Percentiles rank a stretch among this genome's conserved stretches.
phyloP scores from a whole-genome alignment of 2,329 filamentous ascomycete species.

The Fusarium sp. region DNA sequence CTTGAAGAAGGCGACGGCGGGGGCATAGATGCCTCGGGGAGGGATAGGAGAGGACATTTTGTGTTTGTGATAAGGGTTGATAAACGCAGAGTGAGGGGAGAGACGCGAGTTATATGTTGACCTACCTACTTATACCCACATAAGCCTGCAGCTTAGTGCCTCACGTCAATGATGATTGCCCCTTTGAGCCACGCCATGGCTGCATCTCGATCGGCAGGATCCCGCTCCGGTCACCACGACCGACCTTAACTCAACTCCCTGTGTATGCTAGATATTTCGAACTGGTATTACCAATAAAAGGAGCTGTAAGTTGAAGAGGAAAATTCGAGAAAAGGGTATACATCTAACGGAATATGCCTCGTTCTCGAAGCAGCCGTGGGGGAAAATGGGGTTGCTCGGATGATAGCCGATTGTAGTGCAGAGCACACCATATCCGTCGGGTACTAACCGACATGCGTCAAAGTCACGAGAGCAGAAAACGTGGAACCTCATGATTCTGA shows the following conservation, averaged over 20 bases:
- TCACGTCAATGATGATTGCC: background rate
- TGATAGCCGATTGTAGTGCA: background rate
- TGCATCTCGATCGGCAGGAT: background rate
- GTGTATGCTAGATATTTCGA: too few relatives aligned
- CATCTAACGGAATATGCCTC: background rate
- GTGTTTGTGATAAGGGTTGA: background rate
- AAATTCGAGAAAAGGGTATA: background rate
- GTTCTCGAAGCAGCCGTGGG: background rate
- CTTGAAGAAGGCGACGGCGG: slow-evolving; percentile 72
- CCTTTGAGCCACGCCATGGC: background rate
- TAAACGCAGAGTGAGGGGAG: background rate
- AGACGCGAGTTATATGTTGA: background rate
- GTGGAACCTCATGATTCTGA: background rate
- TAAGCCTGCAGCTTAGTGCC: background rate
- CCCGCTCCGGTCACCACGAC: background rate
- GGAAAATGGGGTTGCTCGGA: background rate
- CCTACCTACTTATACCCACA: slow-evolving; percentile 1
- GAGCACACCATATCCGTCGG: background rate
- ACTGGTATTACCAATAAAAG: too few relatives aligned
- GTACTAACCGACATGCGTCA: background rate
- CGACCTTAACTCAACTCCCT: background rate
- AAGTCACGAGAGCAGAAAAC: background rate
- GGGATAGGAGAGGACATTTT: background rate
- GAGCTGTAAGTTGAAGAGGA: background rate
- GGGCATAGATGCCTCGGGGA: slow-evolving; percentile 66